Percentiles rank a stretch among this genome's conserved stretches.
These are phyloP conservation scores for Hemisphaericaspora xylanilytica DNA, from an alignment of 1,139 yeast genomes.

Conservation along the genomic window DNA sequence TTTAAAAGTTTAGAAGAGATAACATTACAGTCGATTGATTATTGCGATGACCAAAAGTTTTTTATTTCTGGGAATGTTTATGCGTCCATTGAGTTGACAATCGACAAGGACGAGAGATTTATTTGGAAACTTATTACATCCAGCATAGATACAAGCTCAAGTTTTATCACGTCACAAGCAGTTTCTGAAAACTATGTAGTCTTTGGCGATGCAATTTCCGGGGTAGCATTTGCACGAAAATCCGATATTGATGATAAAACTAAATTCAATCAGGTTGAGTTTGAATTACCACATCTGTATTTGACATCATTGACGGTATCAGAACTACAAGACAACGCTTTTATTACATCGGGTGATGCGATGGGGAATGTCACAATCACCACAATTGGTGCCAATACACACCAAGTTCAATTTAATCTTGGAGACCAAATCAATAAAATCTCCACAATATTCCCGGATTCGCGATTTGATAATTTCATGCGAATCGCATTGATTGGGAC, in stretches of 20 bases:
- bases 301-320: slow-evolving; percentile 2
- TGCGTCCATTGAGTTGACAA: not conserved
- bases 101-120: not conserved
- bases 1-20: not conserved
- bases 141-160: not conserved
- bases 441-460: slow-evolving; percentile 6
- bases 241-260: not conserved
- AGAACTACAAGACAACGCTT: slow-evolving; percentile 2
- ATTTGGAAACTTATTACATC: not conserved
- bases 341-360: slow-evolving; percentile 27
- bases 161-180: not conserved
- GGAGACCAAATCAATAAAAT: slow-evolving; percentile 35
- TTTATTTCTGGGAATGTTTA: slow-evolving; percentile 1
- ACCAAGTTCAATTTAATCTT: slow-evolving; percentile 19
- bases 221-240: not conserved
- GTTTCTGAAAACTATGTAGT: not conserved
- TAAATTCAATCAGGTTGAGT: not conserved
- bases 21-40: not conserved
- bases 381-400: not conserved
- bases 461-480: not conserved
- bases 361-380: slow-evolving; percentile 27
- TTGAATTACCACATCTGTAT: slow-evolving; percentile 1
- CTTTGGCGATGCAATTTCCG: slow-evolving; percentile 2
- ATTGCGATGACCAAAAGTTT: not conserved
- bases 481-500: slow-evolving; percentile 32